Percentiles rank a stretch among this genome's conserved stretches.
Evolutionary conservation across 805 yeast species (phyloP).

Genomic region (Ogataea parapolymorpha): DNA sequence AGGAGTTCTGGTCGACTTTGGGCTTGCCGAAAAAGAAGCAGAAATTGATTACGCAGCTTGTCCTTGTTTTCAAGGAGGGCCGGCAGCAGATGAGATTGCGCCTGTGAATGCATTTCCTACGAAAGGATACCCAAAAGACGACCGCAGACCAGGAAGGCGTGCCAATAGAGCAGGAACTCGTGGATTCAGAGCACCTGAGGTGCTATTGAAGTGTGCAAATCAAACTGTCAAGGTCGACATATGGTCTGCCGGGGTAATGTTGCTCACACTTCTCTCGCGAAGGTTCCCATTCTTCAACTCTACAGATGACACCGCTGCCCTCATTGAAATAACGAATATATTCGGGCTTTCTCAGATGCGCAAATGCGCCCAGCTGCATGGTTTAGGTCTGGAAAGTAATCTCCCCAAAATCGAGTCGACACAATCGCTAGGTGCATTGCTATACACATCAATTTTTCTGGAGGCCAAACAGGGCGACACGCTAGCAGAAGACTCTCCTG

Average conservation of each 20-base stretch:
- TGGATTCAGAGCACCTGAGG: conserved; percentile 95
- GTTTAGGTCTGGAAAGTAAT: conserved; percentile 75
- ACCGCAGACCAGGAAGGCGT: conserved; percentile 80
- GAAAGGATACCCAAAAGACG: conserved; percentile 82
- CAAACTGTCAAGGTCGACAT: conserved; percentile 81
- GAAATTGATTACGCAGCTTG: conserved; percentile 39
- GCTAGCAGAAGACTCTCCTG: conserved; percentile 69
- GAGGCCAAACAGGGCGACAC: conserved; percentile 55
- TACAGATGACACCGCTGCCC: conserved; percentile 88
- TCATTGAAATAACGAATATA: conserved; percentile 75
- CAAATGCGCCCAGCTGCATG: conserved; percentile 80
- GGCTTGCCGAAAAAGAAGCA: conserved; percentile 72
- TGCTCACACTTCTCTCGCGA: conserved; percentile 70
- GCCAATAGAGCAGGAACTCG: conserved; percentile 97
- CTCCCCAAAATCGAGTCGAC: conserved; percentile 47
- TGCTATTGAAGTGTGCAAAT: conserved; percentile 76
- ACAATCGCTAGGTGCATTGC: conserved; percentile 39
- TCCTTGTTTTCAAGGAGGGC: conserved; percentile 51
- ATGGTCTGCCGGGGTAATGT: conserved; percentile 91
- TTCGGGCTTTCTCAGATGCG: conserved; percentile 75
- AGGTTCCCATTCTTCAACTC: conserved; percentile 94
- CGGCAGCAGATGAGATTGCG: conserved; percentile 27
- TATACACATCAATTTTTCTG: conserved; percentile 38
- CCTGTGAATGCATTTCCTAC: conserved; percentile 36
- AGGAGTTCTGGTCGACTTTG: conserved; percentile 90